Evolutionary conservation across 208 protist genomes (phyloP).

Genomic region (Acanthamoeba triangularis): DNA sequence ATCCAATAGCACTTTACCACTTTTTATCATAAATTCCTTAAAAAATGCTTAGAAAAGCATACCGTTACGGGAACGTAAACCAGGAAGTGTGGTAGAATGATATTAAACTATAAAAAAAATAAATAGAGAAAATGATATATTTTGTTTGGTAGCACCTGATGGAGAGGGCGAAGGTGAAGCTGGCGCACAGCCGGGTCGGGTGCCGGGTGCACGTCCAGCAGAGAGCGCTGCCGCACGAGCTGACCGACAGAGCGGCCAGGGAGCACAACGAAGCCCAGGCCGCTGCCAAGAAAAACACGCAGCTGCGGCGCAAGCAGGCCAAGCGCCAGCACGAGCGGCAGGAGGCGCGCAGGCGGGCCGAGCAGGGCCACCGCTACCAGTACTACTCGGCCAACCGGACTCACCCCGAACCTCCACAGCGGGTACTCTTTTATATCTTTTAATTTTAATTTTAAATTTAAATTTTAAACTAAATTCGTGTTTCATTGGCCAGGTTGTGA

Average conservation of each 20-base stretch:
- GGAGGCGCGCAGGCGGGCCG: background rate
- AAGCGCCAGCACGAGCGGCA: background rate
- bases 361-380: no score
- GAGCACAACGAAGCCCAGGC: background rate
- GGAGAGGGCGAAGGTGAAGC: background rate
- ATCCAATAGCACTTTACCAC: background rate
- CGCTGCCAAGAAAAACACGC: background rate
- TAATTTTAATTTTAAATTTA: background rate
- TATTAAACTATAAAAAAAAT: no score
- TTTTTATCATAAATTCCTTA: no score
- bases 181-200: background rate
- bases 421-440: background rate
- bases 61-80: no score
- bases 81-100: no score
- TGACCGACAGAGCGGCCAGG: background rate
- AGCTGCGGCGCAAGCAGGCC: background rate
- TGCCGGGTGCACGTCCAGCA: background rate
- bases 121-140: no score
- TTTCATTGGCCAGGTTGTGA: background rate
- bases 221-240: background rate
- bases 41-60: no score
- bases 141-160: background rate
- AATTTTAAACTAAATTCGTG: background rate
- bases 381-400: no score
- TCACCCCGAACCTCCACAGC: background rate